phyloP scores from a whole-genome alignment of 768 basidiomycete species.

The Scleroderma bovista region DNA sequence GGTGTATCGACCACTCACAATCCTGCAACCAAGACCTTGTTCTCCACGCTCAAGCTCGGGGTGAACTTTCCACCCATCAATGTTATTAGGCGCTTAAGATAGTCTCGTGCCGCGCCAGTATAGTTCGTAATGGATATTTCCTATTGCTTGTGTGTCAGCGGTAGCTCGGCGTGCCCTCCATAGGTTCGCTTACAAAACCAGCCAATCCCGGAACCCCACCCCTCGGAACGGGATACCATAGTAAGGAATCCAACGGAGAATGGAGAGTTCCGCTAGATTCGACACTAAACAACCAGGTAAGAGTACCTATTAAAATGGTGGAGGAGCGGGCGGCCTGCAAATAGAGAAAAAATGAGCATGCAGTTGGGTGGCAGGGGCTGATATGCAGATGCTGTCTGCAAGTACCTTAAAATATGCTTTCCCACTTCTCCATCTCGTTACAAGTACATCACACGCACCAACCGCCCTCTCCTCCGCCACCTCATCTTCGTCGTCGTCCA shows the following conservation, averaged over 20 bases:
- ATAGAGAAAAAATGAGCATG: background rate
- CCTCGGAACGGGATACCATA: constrained; percentile 80
- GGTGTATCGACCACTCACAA: constrained; percentile 65
- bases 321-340: constrained; percentile 48
- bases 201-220: constrained; percentile 54
- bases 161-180: background rate
- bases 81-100: constrained; percentile 76
- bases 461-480: constrained; percentile 32
- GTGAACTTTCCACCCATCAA: constrained; percentile 78
- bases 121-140: constrained; percentile 86
- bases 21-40: constrained; percentile 80
- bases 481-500: constrained; percentile 21
- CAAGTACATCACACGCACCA: constrained; percentile 60
- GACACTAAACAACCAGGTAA: constrained; percentile 81
- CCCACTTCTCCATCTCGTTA: constrained; percentile 67
- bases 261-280: constrained; percentile 55
- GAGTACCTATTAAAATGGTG: constrained; percentile 52
- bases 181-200: constrained; percentile 47
- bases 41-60: constrained; percentile 70
- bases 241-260: constrained; percentile 64
- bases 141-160: constrained; percentile 30
- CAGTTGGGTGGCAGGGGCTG: background rate
- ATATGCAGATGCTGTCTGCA: background rate
- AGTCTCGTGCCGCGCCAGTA: constrained; percentile 80
- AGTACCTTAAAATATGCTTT: constrained; percentile 65